phyloP scores from a whole-genome alignment of 805 yeast species.

The Lachancea waltii region DNA sequence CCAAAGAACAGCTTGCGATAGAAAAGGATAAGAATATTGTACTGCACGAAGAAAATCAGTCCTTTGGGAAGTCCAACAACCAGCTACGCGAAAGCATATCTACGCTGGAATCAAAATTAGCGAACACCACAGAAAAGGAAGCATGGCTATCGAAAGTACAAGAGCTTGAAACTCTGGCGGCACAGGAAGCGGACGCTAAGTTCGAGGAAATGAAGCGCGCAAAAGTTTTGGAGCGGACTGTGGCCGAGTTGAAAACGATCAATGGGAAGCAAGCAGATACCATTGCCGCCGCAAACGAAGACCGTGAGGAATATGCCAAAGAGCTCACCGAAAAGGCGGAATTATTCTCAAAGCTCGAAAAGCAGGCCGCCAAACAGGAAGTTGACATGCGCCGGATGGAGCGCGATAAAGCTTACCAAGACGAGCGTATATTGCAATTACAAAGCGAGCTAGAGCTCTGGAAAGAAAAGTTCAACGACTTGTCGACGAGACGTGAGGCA shows the following conservation, averaged over 20 bases:
- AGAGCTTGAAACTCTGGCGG: conserved; percentile 46
- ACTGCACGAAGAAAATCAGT: conserved; percentile 59
- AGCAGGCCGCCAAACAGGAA: conserved; percentile 40
- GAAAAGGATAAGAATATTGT: conserved; percentile 50
- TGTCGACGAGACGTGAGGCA: conserved; percentile 17
- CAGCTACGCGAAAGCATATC: conserved; percentile 41
- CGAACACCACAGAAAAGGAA: conserved; percentile 46
- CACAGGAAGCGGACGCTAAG: conserved; percentile 40
- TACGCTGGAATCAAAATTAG: conserved; percentile 42
- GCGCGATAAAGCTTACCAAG: conserved; percentile 50
- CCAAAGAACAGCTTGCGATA: conserved; percentile 33
- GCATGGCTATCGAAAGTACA: conserved; percentile 53
- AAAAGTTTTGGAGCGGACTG: conserved; percentile 44
- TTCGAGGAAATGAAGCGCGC: conserved; percentile 47
- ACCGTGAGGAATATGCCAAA: conserved; percentile 48
- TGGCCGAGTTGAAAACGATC: conserved; percentile 48
- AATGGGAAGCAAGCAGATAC: conserved; percentile 46
- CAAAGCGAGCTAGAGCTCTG: conserved; percentile 55
- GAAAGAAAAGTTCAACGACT: conserved; percentile 35
- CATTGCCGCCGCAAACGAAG: conserved; percentile 49
- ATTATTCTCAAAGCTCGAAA: conserved; percentile 38
- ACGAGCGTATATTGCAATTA: conserved; percentile 45
- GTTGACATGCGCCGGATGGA: conserved; percentile 41
- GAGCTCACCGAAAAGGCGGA: conserved; percentile 42
- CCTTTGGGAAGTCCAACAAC: conserved; percentile 48